A percentile compares a stretch with the other conserved stretches of the same genome.
These are phyloP conservation scores for Alternaria novae-zelandiae DNA, from an alignment of 2,329 filamentous ascomycete genomes.

Conservation along the genomic window DNA sequence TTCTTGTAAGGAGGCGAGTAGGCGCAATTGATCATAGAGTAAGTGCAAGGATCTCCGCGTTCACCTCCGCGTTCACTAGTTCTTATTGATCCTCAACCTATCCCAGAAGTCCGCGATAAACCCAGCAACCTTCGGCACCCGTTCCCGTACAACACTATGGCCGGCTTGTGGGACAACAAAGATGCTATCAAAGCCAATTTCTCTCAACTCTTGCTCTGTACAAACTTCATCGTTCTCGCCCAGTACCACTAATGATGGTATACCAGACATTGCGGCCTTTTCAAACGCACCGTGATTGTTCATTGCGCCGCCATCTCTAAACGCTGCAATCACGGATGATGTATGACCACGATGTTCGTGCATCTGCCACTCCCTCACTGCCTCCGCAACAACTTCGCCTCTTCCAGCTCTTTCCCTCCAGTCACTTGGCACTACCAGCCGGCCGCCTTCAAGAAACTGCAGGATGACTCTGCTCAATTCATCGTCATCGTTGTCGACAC, in stretches of 20 bases:
- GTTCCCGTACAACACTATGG: slow-evolving; percentile 51
- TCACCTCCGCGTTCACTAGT: not conserved
- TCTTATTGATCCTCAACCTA: not conserved
- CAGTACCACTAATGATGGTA: slow-evolving; percentile 42
- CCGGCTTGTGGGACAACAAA: slow-evolving; percentile 47
- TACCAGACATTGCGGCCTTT: slow-evolving; percentile 28
- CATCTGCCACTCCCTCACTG: slow-evolving; percentile 58
- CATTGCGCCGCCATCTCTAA: slow-evolving; percentile 55
- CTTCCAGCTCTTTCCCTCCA: slow-evolving; percentile 53
- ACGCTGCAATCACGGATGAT: slow-evolving; percentile 55
- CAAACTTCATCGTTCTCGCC: slow-evolving; percentile 49
- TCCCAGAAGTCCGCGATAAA: slow-evolving; percentile 44
- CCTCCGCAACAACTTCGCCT: slow-evolving; percentile 57
- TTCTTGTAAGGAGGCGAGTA: not conserved
- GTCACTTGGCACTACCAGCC: slow-evolving; percentile 50
- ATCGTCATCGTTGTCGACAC: slow-evolving; percentile 43
- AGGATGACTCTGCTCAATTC: slow-evolving; percentile 48
- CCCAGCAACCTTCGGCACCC: slow-evolving; percentile 45
- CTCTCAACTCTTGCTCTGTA: slow-evolving; percentile 38
- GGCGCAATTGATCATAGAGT: not conserved
- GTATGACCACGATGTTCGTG: slow-evolving; percentile 54
- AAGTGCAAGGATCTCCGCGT: not conserved
- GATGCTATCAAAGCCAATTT: slow-evolving; percentile 46
- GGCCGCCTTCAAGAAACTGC: slow-evolving; percentile 53
- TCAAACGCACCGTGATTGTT: slow-evolving; percentile 48